These are phyloP conservation scores for Cymbopogon citratus DNA, from an alignment of 176 grass and related monocot species.

Conservation along the genomic window DNA sequence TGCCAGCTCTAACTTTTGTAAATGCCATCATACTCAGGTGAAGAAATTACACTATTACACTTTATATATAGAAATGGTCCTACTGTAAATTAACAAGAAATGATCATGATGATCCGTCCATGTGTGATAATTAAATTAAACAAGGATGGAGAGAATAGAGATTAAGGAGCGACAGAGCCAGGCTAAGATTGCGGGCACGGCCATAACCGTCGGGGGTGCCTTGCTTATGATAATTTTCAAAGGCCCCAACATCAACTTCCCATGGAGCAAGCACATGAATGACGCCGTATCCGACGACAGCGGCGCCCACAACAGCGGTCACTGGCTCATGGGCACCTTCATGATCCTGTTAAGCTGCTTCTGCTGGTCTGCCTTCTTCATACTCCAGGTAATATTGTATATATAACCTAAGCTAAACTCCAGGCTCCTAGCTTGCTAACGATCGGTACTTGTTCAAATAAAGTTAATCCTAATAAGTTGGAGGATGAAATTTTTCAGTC, in stretches of 20 bases:
- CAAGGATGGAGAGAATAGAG: conserved; percentile 73
- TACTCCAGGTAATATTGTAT: conserved; percentile 78
- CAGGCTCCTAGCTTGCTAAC: too few species aligned
- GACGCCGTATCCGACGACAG: not conserved
- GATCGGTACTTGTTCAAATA: too few species aligned
- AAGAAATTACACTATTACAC: not conserved
- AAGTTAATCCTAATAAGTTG: too few species aligned
- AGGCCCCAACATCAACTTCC: conserved; percentile 52
- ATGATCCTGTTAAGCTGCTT: conserved; percentile 84
- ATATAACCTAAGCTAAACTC: too few species aligned
- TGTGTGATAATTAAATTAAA: not conserved
- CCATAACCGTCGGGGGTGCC: conserved; percentile 62
- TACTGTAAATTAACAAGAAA: not conserved
- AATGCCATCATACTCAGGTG: conserved; percentile 75
- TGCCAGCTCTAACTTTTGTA: conserved; percentile 76
- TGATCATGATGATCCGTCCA: not conserved
- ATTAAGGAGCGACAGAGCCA: conserved; percentile 55
- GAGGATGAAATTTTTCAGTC: conserved; percentile 37
- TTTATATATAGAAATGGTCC: not conserved
- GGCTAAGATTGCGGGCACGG: conserved; percentile 72
- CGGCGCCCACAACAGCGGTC: conserved; percentile 32
- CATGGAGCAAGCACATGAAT: conserved; percentile 44
- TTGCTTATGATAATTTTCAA: conserved; percentile 80
- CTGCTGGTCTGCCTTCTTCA: conserved; percentile 85
- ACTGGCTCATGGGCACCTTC: conserved; percentile 64